Conservation (phyloP, 129 eudicot genomes). For the Centella asiatica region DNA sequence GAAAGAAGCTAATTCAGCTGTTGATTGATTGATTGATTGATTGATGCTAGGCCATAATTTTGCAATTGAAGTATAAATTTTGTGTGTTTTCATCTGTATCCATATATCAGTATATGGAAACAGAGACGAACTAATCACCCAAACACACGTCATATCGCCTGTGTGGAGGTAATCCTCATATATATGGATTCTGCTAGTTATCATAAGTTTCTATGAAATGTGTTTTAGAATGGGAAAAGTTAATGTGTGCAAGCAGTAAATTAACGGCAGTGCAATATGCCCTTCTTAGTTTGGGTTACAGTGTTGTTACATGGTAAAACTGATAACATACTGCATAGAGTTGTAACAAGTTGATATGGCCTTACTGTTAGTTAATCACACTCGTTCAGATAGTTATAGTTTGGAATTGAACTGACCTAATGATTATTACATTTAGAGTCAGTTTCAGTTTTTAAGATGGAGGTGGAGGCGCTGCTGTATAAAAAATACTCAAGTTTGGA, state of each 20-base stretch:
- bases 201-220: constrained; percentile 1
- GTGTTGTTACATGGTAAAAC: neutral
- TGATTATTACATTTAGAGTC: too few relatives aligned
- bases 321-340: neutral
- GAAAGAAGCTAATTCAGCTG: neutral
- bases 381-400: neutral
- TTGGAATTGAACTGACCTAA: neutral
- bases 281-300: too few relatives aligned
- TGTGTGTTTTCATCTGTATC: neutral
- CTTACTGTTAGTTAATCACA: neutral
- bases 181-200: too few relatives aligned
- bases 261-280: too few relatives aligned
- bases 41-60: neutral
- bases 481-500: neutral
- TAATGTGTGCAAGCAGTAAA: too few relatives aligned
- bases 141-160: too few relatives aligned
- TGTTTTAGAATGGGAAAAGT: too few relatives aligned
- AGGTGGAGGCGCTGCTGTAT: too few relatives aligned
- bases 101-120: neutral
- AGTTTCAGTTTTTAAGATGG: too few relatives aligned
- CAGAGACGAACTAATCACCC: neutral
- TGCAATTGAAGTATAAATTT: neutral
- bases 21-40: neutral
- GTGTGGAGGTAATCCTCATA: neutral
- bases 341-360: neutral